These are phyloP conservation scores for Anisogramma anomala DNA, from an alignment of 2,329 filamentous ascomycete species.

Conservation along the genomic window DNA sequence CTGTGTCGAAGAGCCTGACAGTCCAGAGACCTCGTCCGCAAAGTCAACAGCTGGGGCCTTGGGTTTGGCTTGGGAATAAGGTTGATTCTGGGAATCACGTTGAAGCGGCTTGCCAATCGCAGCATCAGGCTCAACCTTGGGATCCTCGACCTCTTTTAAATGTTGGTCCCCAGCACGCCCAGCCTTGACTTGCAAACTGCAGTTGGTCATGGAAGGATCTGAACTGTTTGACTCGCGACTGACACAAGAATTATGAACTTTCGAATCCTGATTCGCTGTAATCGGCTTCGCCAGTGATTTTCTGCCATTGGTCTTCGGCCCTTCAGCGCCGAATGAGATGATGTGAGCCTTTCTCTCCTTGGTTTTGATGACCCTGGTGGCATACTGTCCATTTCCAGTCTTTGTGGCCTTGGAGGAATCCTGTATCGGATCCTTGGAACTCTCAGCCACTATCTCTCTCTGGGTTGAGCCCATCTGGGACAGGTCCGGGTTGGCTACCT, in stretches of 20 bases:
- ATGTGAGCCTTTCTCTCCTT: neutral
- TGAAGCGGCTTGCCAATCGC: neutral
- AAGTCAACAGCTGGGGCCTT: neutral
- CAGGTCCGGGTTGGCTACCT: too few species aligned
- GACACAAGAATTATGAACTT: neutral
- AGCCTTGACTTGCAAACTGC: neutral
- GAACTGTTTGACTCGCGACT: neutral
- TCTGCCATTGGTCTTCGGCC: neutral
- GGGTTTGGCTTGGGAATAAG: neutral
- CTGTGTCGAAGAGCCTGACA: neutral
- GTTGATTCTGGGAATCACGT: neutral
- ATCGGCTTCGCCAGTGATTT: neutral
- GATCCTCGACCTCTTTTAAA: neutral
- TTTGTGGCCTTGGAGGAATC: neutral
- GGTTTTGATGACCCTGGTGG: neutral
- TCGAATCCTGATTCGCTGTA: neutral
- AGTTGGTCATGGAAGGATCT: neutral
- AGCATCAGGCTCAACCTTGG: neutral
- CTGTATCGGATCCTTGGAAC: neutral
- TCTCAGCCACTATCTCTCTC: neutral
- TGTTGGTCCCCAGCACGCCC: neutral
- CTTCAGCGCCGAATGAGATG: neutral
- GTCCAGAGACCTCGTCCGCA: neutral
- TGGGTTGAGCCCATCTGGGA: neutral
- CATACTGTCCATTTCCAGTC: neutral